phyloP scores from a whole-genome alignment of 2,329 filamentous ascomycete genomes.

The Drechslera avenae region DNA sequence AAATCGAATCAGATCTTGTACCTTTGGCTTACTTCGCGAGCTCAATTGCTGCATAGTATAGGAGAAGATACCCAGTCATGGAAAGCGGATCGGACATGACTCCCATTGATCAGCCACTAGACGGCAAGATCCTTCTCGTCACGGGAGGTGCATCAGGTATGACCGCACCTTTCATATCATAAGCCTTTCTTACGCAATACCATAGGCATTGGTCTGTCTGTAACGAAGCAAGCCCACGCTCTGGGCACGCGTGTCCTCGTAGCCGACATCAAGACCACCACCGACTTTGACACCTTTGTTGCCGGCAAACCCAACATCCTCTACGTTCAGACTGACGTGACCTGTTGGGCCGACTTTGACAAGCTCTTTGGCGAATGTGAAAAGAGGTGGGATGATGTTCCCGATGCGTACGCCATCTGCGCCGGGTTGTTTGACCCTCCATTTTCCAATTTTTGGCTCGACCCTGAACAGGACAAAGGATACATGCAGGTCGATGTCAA shows the following conservation, averaged over 20 bases:
- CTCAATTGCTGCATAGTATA: too few relatives aligned
- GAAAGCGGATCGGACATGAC: background rate
- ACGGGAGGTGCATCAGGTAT: conserved; percentile 45
- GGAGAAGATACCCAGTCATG: too few relatives aligned
- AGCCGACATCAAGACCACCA: conserved; percentile 32
- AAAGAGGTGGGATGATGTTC: conserved; percentile 37
- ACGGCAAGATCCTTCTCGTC: conserved; percentile 41
- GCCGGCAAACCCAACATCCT: conserved; percentile 29
- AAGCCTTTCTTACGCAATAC: background rate
- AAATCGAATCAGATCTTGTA: too few relatives aligned
- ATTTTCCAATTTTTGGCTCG: conserved; percentile 40
- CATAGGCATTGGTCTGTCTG: conserved; percentile 41
- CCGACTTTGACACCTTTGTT: conserved; percentile 26
- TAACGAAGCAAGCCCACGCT: conserved; percentile 34
- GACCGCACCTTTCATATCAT: background rate
- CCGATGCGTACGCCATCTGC: conserved; percentile 42
- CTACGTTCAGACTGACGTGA: conserved; percentile 37
- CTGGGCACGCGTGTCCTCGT: conserved; percentile 33
- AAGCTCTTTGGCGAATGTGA: conserved; percentile 34
- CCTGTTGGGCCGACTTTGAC: conserved; percentile 33
- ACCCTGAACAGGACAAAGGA: conserved; percentile 33
- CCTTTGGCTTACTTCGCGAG: too few relatives aligned
- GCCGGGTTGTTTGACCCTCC: conserved; percentile 39
- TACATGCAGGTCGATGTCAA: conserved; percentile 40
- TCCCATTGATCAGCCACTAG: conserved; percentile 38